Percentiles rank a stretch among this genome's conserved stretches.
Evolutionary conservation across 140 eudicot genomes (phyloP).

Genomic region (Stevia rebaudiana): DNA sequence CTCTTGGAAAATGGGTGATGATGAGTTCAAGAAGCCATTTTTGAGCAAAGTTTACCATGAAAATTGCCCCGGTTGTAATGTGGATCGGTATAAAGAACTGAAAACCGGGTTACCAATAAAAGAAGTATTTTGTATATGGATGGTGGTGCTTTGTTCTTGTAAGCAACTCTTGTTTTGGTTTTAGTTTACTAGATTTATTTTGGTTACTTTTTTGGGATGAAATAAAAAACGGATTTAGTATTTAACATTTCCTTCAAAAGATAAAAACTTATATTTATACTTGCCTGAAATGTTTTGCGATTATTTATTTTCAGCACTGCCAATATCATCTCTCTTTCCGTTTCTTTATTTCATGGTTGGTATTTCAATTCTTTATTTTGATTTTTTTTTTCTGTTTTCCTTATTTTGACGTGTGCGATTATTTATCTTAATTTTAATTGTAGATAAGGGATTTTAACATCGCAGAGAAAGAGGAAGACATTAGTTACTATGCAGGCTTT

Average conservation of each 20-base stretch:
- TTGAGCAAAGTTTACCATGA: slow-evolving; percentile 40
- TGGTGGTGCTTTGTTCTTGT: slow-evolving; percentile 48
- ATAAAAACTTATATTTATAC: too few relatives aligned
- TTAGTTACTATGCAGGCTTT: slow-evolving; percentile 88
- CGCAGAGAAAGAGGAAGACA: slow-evolving; percentile 68
- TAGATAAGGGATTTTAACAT: slow-evolving; percentile 76
- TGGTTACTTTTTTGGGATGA: too few relatives aligned
- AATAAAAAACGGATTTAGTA: too few relatives aligned
- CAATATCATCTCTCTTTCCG: slow-evolving; percentile 83
- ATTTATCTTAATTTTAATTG: slow-evolving; percentile 7
- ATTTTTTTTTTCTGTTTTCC: neutral
- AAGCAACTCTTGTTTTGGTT: slow-evolving; percentile 7
- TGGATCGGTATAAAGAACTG: slow-evolving; percentile 44
- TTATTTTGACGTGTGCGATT: neutral
- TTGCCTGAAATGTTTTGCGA: slow-evolving; percentile 14
- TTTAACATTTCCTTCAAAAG: too few relatives aligned
- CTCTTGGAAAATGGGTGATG: slow-evolving; percentile 23
- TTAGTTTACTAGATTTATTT: too few relatives aligned
- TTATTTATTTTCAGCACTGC: slow-evolving; percentile 55
- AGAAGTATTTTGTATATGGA: slow-evolving; percentile 56
- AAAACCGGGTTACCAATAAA: slow-evolving; percentile 51
- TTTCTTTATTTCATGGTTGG: slow-evolving; percentile 86
- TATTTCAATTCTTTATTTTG: neutral
- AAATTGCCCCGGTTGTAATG: slow-evolving; percentile 68
- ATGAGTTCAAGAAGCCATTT: slow-evolving; percentile 28